Percentiles rank a stretch among this genome's conserved stretches.
Conservation (phyloP, 192 early-diverging fungal genomes). For the Coemansia sp. region DNA sequence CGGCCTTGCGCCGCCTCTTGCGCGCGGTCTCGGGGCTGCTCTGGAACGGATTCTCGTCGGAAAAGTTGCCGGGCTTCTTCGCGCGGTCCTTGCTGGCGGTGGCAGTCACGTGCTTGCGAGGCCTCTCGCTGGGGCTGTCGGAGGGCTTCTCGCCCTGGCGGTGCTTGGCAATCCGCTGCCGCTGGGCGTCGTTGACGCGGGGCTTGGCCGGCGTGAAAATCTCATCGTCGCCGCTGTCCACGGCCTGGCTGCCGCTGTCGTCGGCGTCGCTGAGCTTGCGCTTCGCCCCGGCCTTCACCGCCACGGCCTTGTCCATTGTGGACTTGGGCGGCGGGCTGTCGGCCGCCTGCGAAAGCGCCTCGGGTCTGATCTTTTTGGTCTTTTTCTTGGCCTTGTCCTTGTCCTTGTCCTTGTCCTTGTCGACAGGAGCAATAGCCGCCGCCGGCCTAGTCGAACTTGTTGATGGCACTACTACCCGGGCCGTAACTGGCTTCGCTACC, state of each 20-base stretch:
- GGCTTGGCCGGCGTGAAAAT: conserved; percentile 18
- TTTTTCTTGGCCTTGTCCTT: conserved; percentile 10
- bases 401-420: conserved; percentile 1
- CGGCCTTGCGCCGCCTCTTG: conserved; percentile 34
- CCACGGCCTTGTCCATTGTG: conserved; percentile 19
- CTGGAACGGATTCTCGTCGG: conserved; percentile 54
- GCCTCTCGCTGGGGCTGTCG: neutral
- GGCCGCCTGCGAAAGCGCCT: too few species aligned
- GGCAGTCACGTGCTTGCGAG: conserved; percentile 4
- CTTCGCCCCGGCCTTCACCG: conserved; percentile 20
- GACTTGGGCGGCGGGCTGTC: neutral
- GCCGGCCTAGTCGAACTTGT: too few species aligned
- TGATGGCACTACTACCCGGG: too few species aligned
- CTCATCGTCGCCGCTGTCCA: conserved; percentile 28
- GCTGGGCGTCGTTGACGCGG: conserved; percentile 3
- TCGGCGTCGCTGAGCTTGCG: conserved; percentile 46
- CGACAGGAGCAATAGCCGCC: too few species aligned
- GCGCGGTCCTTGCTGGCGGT: neutral
- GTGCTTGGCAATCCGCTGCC: neutral
- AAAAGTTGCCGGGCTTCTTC: conserved; percentile 21
- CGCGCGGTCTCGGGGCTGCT: conserved; percentile 42
- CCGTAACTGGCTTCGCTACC: too few species aligned
- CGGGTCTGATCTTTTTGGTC: neutral
- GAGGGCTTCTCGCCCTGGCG: neutral
- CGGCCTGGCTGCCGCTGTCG: neutral